A percentile compares a stretch with the other conserved stretches of the same genome.
Evolutionary conservation across 176 grass and related monocot species (phyloP).

Genomic region (Phyllostachys edulis): DNA sequence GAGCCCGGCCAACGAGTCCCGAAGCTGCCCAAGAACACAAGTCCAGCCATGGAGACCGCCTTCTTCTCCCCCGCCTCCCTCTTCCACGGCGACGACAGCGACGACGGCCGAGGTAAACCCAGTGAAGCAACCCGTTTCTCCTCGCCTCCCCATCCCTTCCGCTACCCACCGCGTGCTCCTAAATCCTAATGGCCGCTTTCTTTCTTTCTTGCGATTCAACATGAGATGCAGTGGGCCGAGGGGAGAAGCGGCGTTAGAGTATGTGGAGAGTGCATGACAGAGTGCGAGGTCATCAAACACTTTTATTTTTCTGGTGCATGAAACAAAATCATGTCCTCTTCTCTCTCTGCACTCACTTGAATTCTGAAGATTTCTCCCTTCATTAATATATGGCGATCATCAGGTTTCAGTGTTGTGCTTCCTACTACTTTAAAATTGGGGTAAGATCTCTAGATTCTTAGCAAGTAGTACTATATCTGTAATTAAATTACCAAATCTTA

Average conservation of each 20-base stretch:
- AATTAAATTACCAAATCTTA: too few relatives aligned
- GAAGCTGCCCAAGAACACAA: background rate
- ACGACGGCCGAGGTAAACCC: constrained; percentile 16
- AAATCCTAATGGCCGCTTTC: background rate
- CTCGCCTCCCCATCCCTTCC: background rate
- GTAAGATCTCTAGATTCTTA: too few relatives aligned
- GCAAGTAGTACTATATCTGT: too few relatives aligned
- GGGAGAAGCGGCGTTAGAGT: background rate
- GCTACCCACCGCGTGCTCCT: background rate
- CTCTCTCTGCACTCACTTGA: too few relatives aligned
- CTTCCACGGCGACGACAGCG: constrained; percentile 20
- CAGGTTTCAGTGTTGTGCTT: too few relatives aligned
- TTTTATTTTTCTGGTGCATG: too few relatives aligned
- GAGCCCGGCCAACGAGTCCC: background rate
- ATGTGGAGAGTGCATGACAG: constrained; percentile 21
- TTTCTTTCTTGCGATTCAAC: background rate
- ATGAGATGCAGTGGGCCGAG: background rate
- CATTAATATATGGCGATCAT: too few relatives aligned
- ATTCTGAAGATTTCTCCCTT: too few relatives aligned
- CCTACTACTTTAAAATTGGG: too few relatives aligned
- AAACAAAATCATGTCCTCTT: too few relatives aligned
- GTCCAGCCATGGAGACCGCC: constrained; percentile 32
- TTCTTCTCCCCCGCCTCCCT: constrained; percentile 39
- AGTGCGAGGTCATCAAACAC: too few relatives aligned
- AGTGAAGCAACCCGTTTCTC: background rate